These are phyloP conservation scores for Nakazawaea molendinolei DNA, from an alignment of 805 yeast genomes.

Conservation along the genomic window DNA sequence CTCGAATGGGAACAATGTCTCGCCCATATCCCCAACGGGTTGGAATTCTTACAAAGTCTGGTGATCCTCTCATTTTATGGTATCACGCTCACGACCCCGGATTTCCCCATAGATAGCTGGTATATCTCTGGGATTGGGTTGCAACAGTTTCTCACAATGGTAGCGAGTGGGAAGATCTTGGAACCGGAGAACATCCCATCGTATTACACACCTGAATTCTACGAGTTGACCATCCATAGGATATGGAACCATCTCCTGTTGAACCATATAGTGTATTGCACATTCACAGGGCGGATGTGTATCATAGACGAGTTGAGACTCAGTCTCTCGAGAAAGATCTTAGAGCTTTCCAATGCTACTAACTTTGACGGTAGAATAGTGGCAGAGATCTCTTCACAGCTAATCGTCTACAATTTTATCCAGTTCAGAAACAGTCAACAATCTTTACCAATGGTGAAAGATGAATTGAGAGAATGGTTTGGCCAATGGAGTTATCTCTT, in stretches of 20 bases:
- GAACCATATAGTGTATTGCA: conserved; percentile 61
- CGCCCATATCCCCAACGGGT: conserved; percentile 31
- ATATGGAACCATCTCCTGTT: conserved; percentile 68
- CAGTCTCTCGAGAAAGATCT: conserved; percentile 44
- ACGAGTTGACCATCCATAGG: conserved; percentile 49
- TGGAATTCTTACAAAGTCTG: conserved; percentile 62
- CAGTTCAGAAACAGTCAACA: conserved; percentile 25
- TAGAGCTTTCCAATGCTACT: conserved; percentile 54
- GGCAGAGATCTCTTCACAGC: conserved; percentile 60
- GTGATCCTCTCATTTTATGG: conserved; percentile 63
- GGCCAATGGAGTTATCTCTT: conserved; percentile 65
- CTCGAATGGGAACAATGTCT: conserved; percentile 41
- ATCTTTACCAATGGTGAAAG: conserved; percentile 30
- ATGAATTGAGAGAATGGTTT: conserved; percentile 53
- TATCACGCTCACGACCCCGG: conserved; percentile 44
- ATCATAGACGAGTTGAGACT: conserved; percentile 49
- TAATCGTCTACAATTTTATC: conserved; percentile 51
- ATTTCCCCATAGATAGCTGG: conserved; percentile 62
- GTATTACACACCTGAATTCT: conserved; percentile 35
- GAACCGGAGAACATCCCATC: conserved; percentile 9
- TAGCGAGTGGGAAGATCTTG: conserved; percentile 36
- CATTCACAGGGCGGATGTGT: conserved; percentile 60
- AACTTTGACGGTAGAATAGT: conserved; percentile 82
- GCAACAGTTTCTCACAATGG: conserved; percentile 50
- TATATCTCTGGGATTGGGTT: conserved; percentile 58